Base-by-base conservation (phyloP, 2,329 filamentous ascomycete species). In the Apiospora hydei region DNA sequence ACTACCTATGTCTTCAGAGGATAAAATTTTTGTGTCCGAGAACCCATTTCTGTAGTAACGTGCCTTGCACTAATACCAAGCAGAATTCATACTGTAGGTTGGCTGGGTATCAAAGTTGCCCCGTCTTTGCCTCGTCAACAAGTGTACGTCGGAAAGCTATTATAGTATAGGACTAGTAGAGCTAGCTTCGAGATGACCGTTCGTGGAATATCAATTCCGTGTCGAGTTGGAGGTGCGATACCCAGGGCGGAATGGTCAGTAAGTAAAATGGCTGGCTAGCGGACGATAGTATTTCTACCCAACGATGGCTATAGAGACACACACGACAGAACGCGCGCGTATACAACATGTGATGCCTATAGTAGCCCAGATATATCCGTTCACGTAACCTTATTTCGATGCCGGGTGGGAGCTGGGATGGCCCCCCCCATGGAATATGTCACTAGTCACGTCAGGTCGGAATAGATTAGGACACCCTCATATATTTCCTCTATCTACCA, bases 401-500 rank as follows among this genome's bases (percentile, higher is more conserved):
- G 46, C n/a, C 46, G 21, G 21, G 18, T 49, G n/a, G 18, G 21
- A 49, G 46, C 46, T 49, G 21, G 46, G 46, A 49, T n/a, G 8
- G 7, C 46, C 7, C 5, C 18, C 4, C 14, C 44, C 18, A 18
- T 46, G 5, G 10, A 5, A 49, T n/a, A 8, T 10, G 18, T n/a
- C 18, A 18, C 7, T 49, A 49, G 7, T 18, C 8, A 49, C 26
- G 46, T 49, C 3, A 38, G 41, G 57, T n/a, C 34, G 18, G 8
- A n/a, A 38, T 64, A 41, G 10, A n/a, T 21, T 24, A 64, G 21
- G 30, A 64, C 57, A 41, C n/a, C 57, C 18, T 64, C 57, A 24
- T 64, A 41, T 41, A 64, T 41, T 41, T 64, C 57, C 41, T 64
- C 57, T 64, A 64, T 21, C n/a, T 51, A 51, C 49, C 46, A 49